Evolutionary conservation across 441 rosid species (phyloP).

Genomic region (Syzygium malaccense): DNA sequence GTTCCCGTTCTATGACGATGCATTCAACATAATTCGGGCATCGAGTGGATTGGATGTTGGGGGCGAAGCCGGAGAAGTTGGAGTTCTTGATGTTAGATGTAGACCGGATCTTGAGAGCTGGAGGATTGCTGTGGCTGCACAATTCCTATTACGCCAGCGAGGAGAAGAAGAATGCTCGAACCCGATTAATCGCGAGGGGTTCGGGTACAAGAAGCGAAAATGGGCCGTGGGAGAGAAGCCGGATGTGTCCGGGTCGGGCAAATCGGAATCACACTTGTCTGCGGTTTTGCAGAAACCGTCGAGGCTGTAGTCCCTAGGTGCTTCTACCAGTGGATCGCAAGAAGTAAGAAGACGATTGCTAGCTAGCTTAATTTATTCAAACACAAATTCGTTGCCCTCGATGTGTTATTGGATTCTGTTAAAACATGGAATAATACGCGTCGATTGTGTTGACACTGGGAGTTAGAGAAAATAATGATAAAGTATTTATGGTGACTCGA

Average conservation of each 20-base stretch:
- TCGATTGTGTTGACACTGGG: background rate
- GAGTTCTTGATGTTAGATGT: slow-evolving; percentile 92
- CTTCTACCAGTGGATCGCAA: slow-evolving; percentile 14
- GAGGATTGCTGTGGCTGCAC: slow-evolving; percentile 82
- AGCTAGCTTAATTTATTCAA: background rate
- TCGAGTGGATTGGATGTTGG: slow-evolving; percentile 67
- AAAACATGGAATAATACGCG: slow-evolving; percentile 15
- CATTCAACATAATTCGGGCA: slow-evolving; percentile 56
- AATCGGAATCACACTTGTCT: too few relatives aligned
- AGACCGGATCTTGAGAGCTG: slow-evolving; percentile 70
- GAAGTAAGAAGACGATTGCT: slow-evolving; percentile 8
- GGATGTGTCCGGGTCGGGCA: slow-evolving; percentile 26
- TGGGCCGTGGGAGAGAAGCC: slow-evolving; percentile 89
- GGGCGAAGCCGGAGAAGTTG: slow-evolving; percentile 50
- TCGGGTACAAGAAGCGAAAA: slow-evolving; percentile 85
- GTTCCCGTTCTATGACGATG: slow-evolving; percentile 79
- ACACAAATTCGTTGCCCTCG: slow-evolving; percentile 7
- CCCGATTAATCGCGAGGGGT: slow-evolving; percentile 65
- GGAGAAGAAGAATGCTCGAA: slow-evolving; percentile 54
- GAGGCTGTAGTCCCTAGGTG: slow-evolving; percentile 17
- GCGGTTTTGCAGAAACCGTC: slow-evolving; percentile 41
- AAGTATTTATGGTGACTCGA: background rate
- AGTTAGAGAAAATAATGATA: background rate
- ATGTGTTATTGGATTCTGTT: slow-evolving; percentile 12
- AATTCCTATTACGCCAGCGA: slow-evolving; percentile 51